These are phyloP conservation scores for Rhodotorula sp. DNA, from an alignment of 1,284 basidiomycete genomes.

Conservation along the genomic window DNA sequence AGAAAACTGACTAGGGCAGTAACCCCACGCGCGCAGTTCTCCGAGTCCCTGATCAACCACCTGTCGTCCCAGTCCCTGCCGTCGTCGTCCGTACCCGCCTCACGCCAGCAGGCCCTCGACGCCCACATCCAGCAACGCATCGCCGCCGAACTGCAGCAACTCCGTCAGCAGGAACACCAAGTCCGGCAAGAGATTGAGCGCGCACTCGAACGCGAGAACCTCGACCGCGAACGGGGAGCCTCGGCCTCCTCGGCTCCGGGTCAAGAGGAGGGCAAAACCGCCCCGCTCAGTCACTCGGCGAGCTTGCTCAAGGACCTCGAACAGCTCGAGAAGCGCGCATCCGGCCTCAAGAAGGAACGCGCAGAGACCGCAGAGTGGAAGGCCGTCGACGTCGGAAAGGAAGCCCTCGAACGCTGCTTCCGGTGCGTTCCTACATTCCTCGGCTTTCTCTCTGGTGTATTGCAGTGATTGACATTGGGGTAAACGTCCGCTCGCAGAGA, in stretches of 20 bases:
- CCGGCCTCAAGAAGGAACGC: slow-evolving; percentile 13
- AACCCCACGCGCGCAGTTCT: slow-evolving; percentile 27
- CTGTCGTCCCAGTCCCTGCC: slow-evolving; percentile 22
- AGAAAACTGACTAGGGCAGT: neutral
- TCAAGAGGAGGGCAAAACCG: slow-evolving; percentile 5
- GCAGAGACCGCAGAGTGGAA: slow-evolving; percentile 26
- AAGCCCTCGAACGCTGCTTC: slow-evolving; percentile 32
- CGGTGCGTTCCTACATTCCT: slow-evolving; percentile 24
- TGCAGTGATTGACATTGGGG: neutral
- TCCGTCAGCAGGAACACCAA: slow-evolving; percentile 40
- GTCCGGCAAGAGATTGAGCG: slow-evolving; percentile 42
- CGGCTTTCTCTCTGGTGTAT: too few relatives aligned
- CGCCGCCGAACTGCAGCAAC: slow-evolving; percentile 36
- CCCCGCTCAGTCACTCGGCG: slow-evolving; percentile 31
- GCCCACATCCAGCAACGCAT: slow-evolving; percentile 43
- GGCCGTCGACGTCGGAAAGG: slow-evolving; percentile 21
- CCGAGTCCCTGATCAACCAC: slow-evolving; percentile 36
- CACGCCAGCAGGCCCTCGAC: slow-evolving; percentile 43
- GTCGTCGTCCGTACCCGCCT: slow-evolving; percentile 26
- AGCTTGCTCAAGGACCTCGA: slow-evolving; percentile 36
- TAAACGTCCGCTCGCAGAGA: slow-evolving; percentile 10
- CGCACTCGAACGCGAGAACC: slow-evolving; percentile 45
- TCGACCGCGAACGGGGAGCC: slow-evolving; percentile 37
- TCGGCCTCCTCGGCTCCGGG: neutral
- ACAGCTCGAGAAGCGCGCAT: slow-evolving; percentile 25